A percentile compares a stretch with the other conserved stretches of the same genome.
Conservation (phyloP, 768 basidiomycete species). For the Suillus variegatus region DNA sequence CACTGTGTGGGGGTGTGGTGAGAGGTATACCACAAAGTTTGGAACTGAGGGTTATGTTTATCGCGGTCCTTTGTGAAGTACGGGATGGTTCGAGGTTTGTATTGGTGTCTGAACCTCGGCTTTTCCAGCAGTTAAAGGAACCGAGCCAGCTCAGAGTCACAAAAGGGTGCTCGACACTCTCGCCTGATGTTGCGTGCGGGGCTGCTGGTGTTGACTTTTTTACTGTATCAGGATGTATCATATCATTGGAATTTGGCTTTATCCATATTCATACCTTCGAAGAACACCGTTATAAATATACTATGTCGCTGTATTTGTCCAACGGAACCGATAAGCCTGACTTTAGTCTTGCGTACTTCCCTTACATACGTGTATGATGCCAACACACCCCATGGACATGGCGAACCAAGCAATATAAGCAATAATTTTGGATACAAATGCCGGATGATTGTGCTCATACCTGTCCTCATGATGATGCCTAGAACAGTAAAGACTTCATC, state of each 20-base stretch:
- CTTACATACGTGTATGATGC: neutral
- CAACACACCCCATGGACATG: neutral
- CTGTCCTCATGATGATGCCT: neutral
- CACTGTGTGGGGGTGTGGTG: neutral
- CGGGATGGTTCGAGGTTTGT: neutral
- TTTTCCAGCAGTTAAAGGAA: neutral
- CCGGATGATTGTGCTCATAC: neutral
- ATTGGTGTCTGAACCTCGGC: neutral
- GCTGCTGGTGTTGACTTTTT: neutral
- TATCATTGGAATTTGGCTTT: neutral
- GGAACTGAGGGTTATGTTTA: neutral
- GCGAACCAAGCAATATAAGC: neutral
- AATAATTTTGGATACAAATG: neutral
- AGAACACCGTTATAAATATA: neutral
- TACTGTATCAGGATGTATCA: neutral
- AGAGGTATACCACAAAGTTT: too few species aligned
- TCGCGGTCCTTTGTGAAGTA: neutral
- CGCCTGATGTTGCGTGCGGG: neutral
- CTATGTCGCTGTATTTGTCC: neutral
- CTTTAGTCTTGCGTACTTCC: neutral
- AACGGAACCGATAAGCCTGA: neutral
- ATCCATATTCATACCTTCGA: neutral
- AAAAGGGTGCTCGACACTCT: neutral
- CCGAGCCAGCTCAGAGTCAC: neutral
- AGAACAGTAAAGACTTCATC: slow-evolving; percentile 1